Percentiles rank a stretch among this genome's conserved stretches.
Conservation (phyloP, 2,329 filamentous ascomycete species). For the Apiospora sp. region DNA sequence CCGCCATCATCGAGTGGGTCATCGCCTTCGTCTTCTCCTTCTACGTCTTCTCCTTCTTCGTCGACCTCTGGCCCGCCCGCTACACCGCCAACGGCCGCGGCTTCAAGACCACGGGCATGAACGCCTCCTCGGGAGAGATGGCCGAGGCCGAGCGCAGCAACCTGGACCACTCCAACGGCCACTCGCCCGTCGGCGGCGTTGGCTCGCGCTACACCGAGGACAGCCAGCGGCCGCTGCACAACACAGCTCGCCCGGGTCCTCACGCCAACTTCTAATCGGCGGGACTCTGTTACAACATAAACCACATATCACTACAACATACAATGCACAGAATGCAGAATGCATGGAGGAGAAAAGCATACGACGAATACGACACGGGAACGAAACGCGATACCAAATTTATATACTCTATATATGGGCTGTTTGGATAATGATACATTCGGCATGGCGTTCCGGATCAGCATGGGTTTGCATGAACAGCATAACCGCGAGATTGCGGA, state of each 20-base stretch:
- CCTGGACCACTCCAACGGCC: slow-evolving; percentile 26
- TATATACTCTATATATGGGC: not conserved
- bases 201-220: slow-evolving; percentile 36
- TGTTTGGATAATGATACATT: slow-evolving; percentile 2
- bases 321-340: not conserved
- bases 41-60: slow-evolving; percentile 85
- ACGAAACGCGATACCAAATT: not conserved
- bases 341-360: not conserved
- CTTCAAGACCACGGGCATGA: slow-evolving; percentile 35
- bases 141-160: slow-evolving; percentile 35
- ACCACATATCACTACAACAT: not conserved
- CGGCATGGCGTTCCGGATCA: slow-evolving; percentile 12
- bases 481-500: not conserved
- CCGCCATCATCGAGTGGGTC: slow-evolving; percentile 80
- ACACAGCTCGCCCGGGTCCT: slow-evolving; percentile 28
- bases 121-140: slow-evolving; percentile 33
- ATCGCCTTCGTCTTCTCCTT: slow-evolving; percentile 87
- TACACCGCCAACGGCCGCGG: slow-evolving; percentile 51
- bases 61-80: slow-evolving; percentile 85
- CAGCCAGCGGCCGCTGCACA: slow-evolving; percentile 39
- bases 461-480: slow-evolving; percentile 9
- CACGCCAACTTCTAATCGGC: slow-evolving; percentile 29
- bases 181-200: slow-evolving; percentile 26
- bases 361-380: not conserved
- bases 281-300: not conserved